A percentile compares a stretch with the other conserved stretches of the same genome.
Evolutionary conservation across 257 asterid genomes (phyloP).

Genomic region (Nicotiana attenuata): DNA sequence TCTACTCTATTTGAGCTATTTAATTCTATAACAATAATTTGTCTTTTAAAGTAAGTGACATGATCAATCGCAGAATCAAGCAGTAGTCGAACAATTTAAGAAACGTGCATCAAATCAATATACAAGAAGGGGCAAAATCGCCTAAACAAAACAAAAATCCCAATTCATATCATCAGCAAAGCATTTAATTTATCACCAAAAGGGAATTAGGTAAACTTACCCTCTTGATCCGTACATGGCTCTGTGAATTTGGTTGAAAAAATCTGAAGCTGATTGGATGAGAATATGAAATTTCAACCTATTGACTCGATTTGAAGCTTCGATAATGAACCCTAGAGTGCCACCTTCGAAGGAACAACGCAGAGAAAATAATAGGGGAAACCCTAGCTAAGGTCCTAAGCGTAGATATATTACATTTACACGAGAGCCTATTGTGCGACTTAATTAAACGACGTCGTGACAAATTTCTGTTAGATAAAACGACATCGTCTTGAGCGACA

Average conservation of each 20-base stretch:
- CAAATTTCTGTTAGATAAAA: too few relatives aligned
- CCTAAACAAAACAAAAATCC: background rate
- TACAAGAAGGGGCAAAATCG: background rate
- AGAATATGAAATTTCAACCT: background rate
- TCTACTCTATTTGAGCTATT: background rate
- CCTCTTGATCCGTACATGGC: constrained; percentile 6
- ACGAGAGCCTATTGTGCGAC: too few relatives aligned
- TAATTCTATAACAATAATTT: background rate
- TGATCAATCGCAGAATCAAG: background rate
- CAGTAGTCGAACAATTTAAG: background rate
- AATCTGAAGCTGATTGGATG: too few relatives aligned
- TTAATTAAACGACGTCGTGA: too few relatives aligned
- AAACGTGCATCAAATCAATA: background rate
- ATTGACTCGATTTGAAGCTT: background rate
- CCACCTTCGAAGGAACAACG: background rate
- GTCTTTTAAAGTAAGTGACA: too few relatives aligned
- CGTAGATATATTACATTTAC: background rate
- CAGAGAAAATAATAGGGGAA: background rate
- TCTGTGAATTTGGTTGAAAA: background rate
- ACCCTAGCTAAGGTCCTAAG: background rate
- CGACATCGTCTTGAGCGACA: too few relatives aligned
- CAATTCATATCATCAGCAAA: background rate
- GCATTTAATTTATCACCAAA: background rate
- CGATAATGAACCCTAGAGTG: background rate
- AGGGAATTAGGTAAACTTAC: background rate